Percentiles rank a stretch among this genome's conserved stretches.
phyloP scores from a whole-genome alignment of 177 flowering plant species.

The Tripterygium wilfordii region DNA sequence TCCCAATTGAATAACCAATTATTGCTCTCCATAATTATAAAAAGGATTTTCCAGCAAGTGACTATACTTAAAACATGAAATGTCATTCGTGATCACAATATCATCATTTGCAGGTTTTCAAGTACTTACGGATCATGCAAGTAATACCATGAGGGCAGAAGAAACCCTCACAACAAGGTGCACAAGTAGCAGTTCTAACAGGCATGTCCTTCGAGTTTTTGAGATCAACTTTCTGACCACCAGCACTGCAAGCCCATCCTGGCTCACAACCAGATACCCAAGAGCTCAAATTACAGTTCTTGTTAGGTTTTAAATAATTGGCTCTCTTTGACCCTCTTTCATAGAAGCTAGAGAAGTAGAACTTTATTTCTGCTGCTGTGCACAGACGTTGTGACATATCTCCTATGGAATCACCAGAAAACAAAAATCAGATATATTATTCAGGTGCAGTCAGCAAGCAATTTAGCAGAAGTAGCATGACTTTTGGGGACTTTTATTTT shows the following conservation, averaged over 20 bases:
- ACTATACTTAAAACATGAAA: neutral
- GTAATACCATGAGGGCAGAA: constrained; percentile 93
- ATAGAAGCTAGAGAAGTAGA: constrained; percentile 51
- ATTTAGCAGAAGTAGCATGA: too few species aligned
- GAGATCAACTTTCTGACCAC: constrained; percentile 42
- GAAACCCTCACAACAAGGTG: constrained; percentile 87
- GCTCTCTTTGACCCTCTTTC: constrained; percentile 21
- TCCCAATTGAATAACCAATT: too few species aligned
- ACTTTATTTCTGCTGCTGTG: constrained; percentile 80
- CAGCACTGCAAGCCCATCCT: constrained; percentile 85
- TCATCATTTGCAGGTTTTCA: neutral
- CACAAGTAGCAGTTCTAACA: constrained; percentile 45
- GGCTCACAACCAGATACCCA: constrained; percentile 94
- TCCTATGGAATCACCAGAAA: constrained; percentile 28
- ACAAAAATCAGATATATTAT: too few species aligned
- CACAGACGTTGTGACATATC: constrained; percentile 62
- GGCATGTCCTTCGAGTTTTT: constrained; percentile 50
- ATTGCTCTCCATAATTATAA: neutral
- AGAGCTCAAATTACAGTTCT: constrained; percentile 75
- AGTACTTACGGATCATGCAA: constrained; percentile 95
- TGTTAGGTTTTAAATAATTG: constrained; percentile 62
- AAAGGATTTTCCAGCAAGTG: too few species aligned
- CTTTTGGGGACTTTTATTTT: too few species aligned
- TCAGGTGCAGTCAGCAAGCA: too few species aligned
- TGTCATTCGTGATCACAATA: neutral